Conservation (phyloP, 2,329 filamentous ascomycete species). For the Ceratocystis ficicola region DNA sequence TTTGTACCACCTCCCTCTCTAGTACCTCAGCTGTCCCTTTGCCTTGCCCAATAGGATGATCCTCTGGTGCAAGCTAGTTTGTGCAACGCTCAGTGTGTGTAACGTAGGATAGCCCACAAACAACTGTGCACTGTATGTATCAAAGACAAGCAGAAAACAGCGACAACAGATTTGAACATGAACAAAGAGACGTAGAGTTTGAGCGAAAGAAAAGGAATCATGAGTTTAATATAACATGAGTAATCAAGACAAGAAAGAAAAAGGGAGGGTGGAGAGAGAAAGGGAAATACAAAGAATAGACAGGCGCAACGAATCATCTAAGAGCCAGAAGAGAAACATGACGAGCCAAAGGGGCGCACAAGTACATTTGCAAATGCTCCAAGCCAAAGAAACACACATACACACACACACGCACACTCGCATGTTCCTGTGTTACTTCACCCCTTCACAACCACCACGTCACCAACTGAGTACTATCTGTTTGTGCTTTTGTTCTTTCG, state of each 20-base stretch:
- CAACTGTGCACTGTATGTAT: too few species aligned
- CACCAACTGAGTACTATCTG: background rate
- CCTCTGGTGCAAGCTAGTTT: too few species aligned
- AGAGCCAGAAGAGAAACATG: background rate
- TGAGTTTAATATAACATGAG: constrained; percentile 6
- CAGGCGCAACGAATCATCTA: constrained; percentile 6
- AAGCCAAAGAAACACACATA: background rate
- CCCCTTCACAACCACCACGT: background rate
- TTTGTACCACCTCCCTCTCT: too few species aligned
- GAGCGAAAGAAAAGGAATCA: background rate
- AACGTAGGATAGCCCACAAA: too few species aligned
- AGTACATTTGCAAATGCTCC: background rate
- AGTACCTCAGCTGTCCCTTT: too few species aligned
- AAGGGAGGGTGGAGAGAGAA: background rate
- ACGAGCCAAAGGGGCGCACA: background rate
- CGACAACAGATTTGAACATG: background rate
- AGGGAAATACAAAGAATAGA: background rate
- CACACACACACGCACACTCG: background rate
- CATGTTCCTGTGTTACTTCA: background rate
- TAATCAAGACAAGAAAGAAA: constrained; percentile 1
- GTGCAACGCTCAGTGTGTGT: too few species aligned
- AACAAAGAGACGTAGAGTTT: background rate
- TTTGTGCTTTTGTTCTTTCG: background rate
- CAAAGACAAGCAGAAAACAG: too few species aligned
- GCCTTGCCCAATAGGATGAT: too few species aligned